A percentile compares a stretch with the other conserved stretches of the same genome.
Evolutionary conservation across 2,329 filamentous ascomycete genomes (phyloP).

Genomic region (Parastagonospora avenae): DNA sequence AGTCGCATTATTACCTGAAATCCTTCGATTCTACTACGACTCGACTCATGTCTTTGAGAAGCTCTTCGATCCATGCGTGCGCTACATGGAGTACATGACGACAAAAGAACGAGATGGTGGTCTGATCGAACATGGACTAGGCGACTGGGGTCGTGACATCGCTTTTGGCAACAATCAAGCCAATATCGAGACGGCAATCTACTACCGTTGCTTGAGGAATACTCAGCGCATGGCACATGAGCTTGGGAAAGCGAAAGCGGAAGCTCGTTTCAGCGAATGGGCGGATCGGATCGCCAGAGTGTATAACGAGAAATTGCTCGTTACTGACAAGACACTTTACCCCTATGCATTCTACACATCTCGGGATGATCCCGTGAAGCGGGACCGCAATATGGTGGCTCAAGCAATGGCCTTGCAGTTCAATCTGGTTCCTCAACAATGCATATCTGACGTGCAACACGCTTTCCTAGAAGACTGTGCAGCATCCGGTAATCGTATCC

Average conservation of each 20-base stretch:
- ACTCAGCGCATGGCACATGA: constrained; percentile 44
- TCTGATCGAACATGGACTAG: constrained; percentile 51
- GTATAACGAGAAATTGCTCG: constrained; percentile 26
- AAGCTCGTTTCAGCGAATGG: constrained; percentile 21
- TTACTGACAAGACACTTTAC: constrained; percentile 27
- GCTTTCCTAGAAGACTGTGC: constrained; percentile 36
- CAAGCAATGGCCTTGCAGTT: constrained; percentile 49
- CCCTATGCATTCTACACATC: constrained; percentile 50
- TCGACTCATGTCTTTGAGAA: constrained; percentile 46
- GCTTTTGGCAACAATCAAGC: constrained; percentile 53
- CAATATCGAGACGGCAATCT: constrained; percentile 53
- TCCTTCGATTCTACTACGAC: constrained; percentile 50
- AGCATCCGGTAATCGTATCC: constrained; percentile 38
- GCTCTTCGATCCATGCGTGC: constrained; percentile 45
- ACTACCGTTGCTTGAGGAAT: constrained; percentile 48
- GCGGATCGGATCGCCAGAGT: constrained; percentile 24
- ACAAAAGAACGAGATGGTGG: constrained; percentile 49
- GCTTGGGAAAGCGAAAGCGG: constrained; percentile 13
- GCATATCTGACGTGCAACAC: constrained; percentile 29
- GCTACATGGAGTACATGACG: constrained; percentile 52
- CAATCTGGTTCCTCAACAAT: constrained; percentile 31
- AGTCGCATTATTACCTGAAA: constrained; percentile 38
- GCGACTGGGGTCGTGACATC: constrained; percentile 53
- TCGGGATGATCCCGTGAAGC: constrained; percentile 37
- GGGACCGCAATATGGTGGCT: constrained; percentile 48